A percentile compares a stretch with the other conserved stretches of the same genome.
phyloP scores from a whole-genome alignment of 2,329 filamentous ascomycete genomes.

The Alternaria rosae region DNA sequence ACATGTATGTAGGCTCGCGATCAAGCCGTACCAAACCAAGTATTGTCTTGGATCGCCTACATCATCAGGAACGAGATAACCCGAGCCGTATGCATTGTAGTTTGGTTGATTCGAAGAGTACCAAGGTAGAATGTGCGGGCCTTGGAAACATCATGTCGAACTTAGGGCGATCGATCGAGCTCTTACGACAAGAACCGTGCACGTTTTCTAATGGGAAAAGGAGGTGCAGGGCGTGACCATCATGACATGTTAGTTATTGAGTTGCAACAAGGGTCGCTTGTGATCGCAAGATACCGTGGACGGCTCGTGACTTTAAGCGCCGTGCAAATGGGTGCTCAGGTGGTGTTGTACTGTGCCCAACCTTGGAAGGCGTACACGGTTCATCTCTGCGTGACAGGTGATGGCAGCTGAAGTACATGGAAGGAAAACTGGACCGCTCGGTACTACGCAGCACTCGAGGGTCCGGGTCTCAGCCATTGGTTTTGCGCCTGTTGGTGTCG shows the following conservation, averaged over 20 bases:
- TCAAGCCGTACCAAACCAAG: background rate
- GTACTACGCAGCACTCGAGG: background rate
- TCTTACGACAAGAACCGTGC: background rate
- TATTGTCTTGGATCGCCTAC: background rate
- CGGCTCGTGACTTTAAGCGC: slow-evolving; percentile 6
- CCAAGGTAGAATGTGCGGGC: background rate
- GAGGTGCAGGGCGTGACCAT: background rate
- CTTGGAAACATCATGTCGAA: slow-evolving; percentile 1
- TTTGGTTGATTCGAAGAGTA: background rate
- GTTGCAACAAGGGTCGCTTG: background rate
- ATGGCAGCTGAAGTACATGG: background rate
- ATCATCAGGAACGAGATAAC: background rate
- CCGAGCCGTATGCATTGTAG: background rate
- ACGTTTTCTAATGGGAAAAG: background rate
- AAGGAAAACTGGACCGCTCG: background rate
- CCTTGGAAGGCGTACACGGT: slow-evolving; percentile 8
- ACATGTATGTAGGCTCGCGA: background rate
- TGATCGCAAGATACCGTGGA: background rate
- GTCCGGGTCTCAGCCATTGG: background rate
- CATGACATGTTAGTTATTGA: background rate
- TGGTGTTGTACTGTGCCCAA: slow-evolving; percentile 9
- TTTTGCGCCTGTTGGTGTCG: slow-evolving; percentile 6
- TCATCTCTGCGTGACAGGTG: background rate
- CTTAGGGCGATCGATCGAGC: slow-evolving; percentile 2
- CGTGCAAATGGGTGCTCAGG: slow-evolving; percentile 1